Evolutionary conservation across 1,284 basidiomycete species (phyloP).

Genomic region (Cryptococcus jaspeensis): DNA sequence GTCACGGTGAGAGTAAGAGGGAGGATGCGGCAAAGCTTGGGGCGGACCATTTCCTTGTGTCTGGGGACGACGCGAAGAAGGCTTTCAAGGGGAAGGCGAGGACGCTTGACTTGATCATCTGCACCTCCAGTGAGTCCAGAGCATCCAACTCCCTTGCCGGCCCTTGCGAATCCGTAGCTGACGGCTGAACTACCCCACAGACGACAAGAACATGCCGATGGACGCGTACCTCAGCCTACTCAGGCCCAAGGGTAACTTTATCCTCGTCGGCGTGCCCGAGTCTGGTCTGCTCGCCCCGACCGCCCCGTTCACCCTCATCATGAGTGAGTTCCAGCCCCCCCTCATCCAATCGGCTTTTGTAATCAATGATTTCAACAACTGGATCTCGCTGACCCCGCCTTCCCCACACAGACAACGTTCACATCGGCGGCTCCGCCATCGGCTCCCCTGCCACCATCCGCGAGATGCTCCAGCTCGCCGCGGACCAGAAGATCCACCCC

Average conservation of each 20-base stretch:
- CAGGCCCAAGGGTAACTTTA: constrained; percentile 48
- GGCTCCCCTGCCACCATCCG: constrained; percentile 49
- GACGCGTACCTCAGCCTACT: constrained; percentile 49
- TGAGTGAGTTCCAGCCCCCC: constrained; percentile 18
- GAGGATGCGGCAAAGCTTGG: constrained; percentile 63
- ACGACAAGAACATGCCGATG: constrained; percentile 45
- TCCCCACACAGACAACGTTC: constrained; percentile 32
- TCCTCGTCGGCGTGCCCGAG: constrained; percentile 51
- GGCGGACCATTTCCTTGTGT: constrained; percentile 56
- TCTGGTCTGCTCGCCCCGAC: constrained; percentile 23
- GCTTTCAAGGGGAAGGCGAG: constrained; percentile 49
- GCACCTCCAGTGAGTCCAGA: constrained; percentile 50
- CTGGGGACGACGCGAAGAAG: constrained; percentile 48
- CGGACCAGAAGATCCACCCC: constrained; percentile 43
- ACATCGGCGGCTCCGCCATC: constrained; percentile 49
- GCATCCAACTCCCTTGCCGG: too few species aligned
- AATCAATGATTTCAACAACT: constrained; percentile 1
- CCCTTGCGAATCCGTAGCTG: not conserved
- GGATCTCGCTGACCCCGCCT: not conserved
- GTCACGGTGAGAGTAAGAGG: constrained; percentile 60
- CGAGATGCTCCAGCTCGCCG: constrained; percentile 50
- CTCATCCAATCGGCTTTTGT: too few species aligned
- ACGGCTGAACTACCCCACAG: constrained; percentile 21
- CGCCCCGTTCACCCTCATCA: constrained; percentile 30
- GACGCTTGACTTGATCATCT: constrained; percentile 64